phyloP scores from a whole-genome alignment of 345 rosid species.

The Citrus mangshanensis region DNA sequence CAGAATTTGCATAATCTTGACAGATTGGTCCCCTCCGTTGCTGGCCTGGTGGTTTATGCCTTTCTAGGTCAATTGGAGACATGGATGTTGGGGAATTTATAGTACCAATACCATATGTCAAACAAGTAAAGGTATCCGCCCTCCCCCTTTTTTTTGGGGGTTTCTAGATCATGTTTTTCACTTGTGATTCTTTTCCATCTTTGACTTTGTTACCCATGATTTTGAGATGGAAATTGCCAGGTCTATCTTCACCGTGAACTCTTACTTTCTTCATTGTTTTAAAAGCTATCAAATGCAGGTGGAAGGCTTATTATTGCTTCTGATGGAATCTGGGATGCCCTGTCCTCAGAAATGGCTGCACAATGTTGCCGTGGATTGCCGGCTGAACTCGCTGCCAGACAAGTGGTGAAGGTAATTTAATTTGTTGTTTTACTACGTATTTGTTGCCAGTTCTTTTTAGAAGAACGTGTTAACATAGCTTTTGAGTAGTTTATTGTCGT shows the following conservation, averaged over 20 bases:
- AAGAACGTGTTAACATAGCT: background rate
- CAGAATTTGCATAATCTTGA: background rate
- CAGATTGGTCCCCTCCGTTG: constrained; percentile 90
- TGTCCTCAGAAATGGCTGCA: constrained; percentile 73
- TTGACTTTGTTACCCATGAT: background rate
- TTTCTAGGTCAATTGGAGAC: constrained; percentile 93
- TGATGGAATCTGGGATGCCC: constrained; percentile 93
- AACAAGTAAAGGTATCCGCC: constrained; percentile 73
- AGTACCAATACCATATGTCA: constrained; percentile 85
- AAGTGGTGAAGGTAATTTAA: constrained; percentile 76
- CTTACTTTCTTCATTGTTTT: constrained; percentile 17
- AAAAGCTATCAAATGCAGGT: constrained; percentile 72
- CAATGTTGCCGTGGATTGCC: constrained; percentile 76
- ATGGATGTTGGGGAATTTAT: constrained; percentile 93
- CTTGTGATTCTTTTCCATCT: background rate
- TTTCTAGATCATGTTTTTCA: background rate
- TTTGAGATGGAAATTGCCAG: constrained; percentile 1
- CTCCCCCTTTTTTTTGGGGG: background rate
- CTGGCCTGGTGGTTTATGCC: constrained; percentile 95
- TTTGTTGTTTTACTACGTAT: background rate
- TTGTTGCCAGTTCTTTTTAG: background rate
- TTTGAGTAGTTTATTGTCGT: background rate
- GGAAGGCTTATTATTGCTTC: constrained; percentile 93
- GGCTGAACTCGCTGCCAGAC: constrained; percentile 86
- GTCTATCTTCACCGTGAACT: background rate